Base-by-base conservation (phyloP, 257 asterid genomes). In the Marsdenia floribunda region DNA sequence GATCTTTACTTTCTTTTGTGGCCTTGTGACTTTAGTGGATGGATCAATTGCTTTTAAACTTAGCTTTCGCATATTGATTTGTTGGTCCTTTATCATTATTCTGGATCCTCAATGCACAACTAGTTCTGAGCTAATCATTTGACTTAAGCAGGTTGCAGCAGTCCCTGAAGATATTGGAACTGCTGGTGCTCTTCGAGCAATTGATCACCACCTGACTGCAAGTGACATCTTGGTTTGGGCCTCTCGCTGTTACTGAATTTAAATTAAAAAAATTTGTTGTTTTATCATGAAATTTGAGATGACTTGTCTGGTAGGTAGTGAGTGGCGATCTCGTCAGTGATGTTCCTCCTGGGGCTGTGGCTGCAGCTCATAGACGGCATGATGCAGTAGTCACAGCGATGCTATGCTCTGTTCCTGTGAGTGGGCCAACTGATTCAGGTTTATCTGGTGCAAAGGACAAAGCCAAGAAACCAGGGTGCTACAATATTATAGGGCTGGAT, bases 261-360 rank as follows among this genome's bases (percentile, higher is more conserved):
- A 60, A 66, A 49, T 76, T 72, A 75, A 58, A 68, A 72, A 52
- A 24, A 29, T 11, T 55, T 40, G 47, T 52, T 52, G 69, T 16
- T 70, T 74, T 61, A 72, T 73, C 53, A 66, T 79, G 38, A 64
- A 71, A 71, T 70, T 77, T 77, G 24, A 82, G 71, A 54, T 79
- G 75, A 55, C 67, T 66, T 29, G 73, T 75, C 80, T 76, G 83
- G 73, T 77, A 95, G 99, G 96, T 95, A 71, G 89, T 95, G 84
- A 95, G 98, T 78, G 99, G 99, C 79, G 99, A 95, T 84, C 89
- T 95, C 85, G 87, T 95, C 58, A 90, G 87, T 81, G 99, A 95
- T 83, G 88, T 95, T 64, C 85, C 93, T 64, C 97, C 94, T 68
- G 99, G 99, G 76, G 93, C 96, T 40, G 88, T 95, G 67, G 97